phyloP scores from a whole-genome alignment of 306 rosid genomes.

The Dicorynia guianensis region DNA sequence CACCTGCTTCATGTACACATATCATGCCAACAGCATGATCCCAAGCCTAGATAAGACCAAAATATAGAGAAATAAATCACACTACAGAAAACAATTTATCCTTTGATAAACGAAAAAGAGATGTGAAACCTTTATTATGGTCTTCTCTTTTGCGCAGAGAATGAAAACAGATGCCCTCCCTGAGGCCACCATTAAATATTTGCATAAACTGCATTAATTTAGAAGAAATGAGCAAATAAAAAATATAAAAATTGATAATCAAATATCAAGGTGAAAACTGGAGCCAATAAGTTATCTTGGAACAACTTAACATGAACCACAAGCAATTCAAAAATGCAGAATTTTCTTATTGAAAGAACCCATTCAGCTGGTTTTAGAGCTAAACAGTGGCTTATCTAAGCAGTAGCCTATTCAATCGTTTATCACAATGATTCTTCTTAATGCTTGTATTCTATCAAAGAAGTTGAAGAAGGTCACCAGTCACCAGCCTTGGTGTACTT shows the following conservation, averaged over 20 bases:
- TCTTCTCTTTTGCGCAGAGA: constrained; percentile 48
- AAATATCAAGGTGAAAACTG: too few relatives aligned
- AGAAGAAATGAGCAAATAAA: background rate
- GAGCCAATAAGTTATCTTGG: background rate
- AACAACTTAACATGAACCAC: background rate
- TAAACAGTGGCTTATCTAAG: too few relatives aligned
- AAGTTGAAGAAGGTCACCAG: background rate
- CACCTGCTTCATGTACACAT: constrained; percentile 52
- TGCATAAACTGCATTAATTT: constrained; percentile 48
- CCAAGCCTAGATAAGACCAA: constrained; percentile 45
- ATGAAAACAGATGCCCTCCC: constrained; percentile 56
- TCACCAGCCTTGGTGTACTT: background rate
- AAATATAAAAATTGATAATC: too few relatives aligned
- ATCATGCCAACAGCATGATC: constrained; percentile 46
- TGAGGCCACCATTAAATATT: constrained; percentile 59
- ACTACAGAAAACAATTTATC: background rate
- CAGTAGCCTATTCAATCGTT: background rate
- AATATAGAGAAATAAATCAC: background rate
- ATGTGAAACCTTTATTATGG: constrained; percentile 42
- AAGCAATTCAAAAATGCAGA: constrained; percentile 7
- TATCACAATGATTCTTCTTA: background rate
- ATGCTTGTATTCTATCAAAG: background rate
- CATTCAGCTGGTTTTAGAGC: constrained; percentile 4
- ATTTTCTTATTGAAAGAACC: background rate
- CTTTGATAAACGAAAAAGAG: background rate